These are phyloP conservation scores for Melaleuca alternifolia DNA, from an alignment of 345 rosid species.

Conservation along the genomic window DNA sequence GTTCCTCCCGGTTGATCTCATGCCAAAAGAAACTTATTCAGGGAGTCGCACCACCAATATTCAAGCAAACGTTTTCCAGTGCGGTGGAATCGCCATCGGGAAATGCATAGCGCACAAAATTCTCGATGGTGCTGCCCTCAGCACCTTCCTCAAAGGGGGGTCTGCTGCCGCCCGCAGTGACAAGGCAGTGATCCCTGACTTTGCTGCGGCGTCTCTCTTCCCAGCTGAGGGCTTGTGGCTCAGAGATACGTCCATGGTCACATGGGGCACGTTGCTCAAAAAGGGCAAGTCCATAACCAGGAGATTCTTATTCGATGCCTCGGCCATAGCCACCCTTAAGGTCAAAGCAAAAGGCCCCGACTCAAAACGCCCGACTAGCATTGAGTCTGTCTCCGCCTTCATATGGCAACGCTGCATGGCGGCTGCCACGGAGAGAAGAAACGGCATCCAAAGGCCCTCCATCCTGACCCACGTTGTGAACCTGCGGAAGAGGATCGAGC, in stretches of 20 bases:
- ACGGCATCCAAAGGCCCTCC: conserved; percentile 13
- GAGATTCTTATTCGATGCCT: conserved; percentile 24
- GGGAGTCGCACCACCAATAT: conserved; percentile 19
- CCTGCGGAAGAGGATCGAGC: conserved; percentile 13
- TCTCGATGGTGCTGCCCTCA: conserved; percentile 16
- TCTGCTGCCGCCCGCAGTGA: neutral
- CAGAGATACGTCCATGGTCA: conserved; percentile 2
- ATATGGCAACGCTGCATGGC: conserved; percentile 23
- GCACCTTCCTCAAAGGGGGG: conserved; percentile 28
- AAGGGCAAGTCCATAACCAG: conserved; percentile 19
- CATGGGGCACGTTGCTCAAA: conserved; percentile 22
- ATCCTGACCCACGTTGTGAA: conserved; percentile 19
- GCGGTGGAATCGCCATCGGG: conserved; percentile 31
- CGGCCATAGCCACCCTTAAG: conserved; percentile 12
- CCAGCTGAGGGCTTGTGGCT: conserved; percentile 27
- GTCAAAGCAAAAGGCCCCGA: neutral
- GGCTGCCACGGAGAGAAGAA: neutral
- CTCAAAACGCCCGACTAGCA: conserved; percentile 9
- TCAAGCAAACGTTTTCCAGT: conserved; percentile 24
- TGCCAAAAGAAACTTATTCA: neutral
- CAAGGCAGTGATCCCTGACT: conserved; percentile 4
- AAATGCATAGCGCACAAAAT: conserved; percentile 26
- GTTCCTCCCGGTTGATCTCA: conserved; percentile 15
- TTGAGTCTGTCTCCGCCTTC: conserved; percentile 25
- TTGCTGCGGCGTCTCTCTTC: conserved; percentile 17